Evolutionary conservation across 1,284 basidiomycete species (phyloP), one percentile per base, ranked within the genome.

Genomic region (Boletus sp.): DNA sequence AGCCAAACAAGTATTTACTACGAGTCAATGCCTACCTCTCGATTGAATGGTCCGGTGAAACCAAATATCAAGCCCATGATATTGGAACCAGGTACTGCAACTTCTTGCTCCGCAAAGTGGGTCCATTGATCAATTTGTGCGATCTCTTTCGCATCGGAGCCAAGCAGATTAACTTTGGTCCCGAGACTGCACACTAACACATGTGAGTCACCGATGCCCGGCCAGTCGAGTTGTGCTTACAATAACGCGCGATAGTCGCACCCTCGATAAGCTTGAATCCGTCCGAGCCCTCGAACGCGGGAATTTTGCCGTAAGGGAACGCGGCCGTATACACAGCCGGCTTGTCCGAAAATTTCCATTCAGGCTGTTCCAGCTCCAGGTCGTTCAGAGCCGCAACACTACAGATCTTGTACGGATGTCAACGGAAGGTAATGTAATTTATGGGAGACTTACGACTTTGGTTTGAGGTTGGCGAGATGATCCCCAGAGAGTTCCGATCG

Each of bases 101-200:
- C 67, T 72, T 85, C 82, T 66, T 79, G 76, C 67, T 84, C 81
- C 60, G 75, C 76, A 66, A 81, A 83, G 64, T 75, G 76, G 63
- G 78, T 68, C 82, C 82, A 86, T 71, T 83, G 80, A 64, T 82
- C 79, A 56, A 85, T 77, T 46, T 78, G 72, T 17, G 82, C 84
- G 17, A 68, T 65, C 62, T 81, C 79, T 62, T 81, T 76, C 60
- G 71, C 68, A 57, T 78, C 74, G 52, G 75, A 68, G 59, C 84
- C 83, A 68, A 82, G 67, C 55, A 86, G 74, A 67, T 78, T 64
- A 76, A 73, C 75, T 83, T 82, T 73, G 49, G n/a, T 55, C 80
- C 76, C 79, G 58, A 83, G 71, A 46, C 72, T 64, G 60, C 80
- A 77, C 67, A 85, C 83, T 84, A n/a, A 5, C 10, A 23, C 3